A percentile compares a stretch with the other conserved stretches of the same genome.
phyloP scores from a whole-genome alignment of 2,329 filamentous ascomycete species.

The Fusarium ambrosium region DNA sequence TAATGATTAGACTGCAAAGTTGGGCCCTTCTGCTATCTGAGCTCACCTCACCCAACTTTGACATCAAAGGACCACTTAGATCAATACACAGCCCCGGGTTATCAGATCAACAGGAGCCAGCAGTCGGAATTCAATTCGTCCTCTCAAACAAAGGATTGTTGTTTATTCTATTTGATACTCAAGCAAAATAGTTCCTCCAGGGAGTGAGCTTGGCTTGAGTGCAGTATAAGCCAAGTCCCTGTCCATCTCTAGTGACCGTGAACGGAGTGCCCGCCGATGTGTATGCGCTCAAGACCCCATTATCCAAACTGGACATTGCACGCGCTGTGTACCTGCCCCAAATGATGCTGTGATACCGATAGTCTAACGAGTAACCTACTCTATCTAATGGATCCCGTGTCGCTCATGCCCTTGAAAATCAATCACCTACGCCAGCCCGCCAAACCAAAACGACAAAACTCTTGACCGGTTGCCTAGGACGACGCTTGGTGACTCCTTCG shows the following conservation, averaged over 20 bases:
- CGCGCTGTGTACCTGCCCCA: slow-evolving; percentile 17
- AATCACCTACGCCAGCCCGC: slow-evolving; percentile 3
- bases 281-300: not conserved
- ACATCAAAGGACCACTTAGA: not conserved
- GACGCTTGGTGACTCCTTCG: slow-evolving; percentile 41
- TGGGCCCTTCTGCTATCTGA: too few relatives aligned
- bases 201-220: not conserved
- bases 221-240: not conserved
- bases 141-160: not conserved
- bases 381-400: not conserved
- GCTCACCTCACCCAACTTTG: not conserved
- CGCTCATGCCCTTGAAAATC: not conserved
- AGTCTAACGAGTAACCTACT: slow-evolving; percentile 10
- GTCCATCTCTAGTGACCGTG: slow-evolving; percentile 9
- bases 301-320: slow-evolving; percentile 13
- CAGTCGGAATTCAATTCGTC: not conserved
- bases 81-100: not conserved
- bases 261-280: not conserved
- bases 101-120: not conserved
- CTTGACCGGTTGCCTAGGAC: slow-evolving; percentile 8
- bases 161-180: not conserved
- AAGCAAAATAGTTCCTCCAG: not conserved
- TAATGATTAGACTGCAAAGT: too few relatives aligned
- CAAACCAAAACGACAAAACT: not conserved
- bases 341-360: slow-evolving; percentile 16